A percentile compares a stretch with the other conserved stretches of the same genome.
These are phyloP conservation scores for Tolypocladium sp. DNA, from an alignment of 2,329 filamentous ascomycete genomes.

Conservation along the genomic window DNA sequence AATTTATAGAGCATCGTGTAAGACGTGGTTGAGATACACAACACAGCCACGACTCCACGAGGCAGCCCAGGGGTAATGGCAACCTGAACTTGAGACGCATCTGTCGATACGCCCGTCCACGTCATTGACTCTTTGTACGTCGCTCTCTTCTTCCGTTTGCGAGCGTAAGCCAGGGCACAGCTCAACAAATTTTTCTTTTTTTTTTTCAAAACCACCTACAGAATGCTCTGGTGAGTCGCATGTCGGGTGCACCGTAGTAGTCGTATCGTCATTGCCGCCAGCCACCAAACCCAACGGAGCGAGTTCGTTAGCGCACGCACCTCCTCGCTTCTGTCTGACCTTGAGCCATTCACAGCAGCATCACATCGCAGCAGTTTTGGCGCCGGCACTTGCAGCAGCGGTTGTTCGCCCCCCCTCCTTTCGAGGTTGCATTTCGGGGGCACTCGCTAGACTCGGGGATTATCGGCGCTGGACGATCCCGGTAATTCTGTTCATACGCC, in stretches of 20 bases:
- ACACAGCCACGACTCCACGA: neutral
- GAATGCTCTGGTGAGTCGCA: neutral
- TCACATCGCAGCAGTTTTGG: neutral
- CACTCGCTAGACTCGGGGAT: neutral
- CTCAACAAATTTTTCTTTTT: neutral
- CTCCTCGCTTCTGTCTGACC: neutral
- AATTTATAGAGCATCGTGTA: too few species aligned
- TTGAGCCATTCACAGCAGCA: neutral
- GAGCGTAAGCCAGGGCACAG: neutral
- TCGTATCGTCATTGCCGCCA: neutral
- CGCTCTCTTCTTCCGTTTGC: neutral
- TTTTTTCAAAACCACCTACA: neutral
- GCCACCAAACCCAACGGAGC: constrained; percentile 1
- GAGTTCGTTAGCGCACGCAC: neutral
- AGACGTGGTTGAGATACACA: neutral
- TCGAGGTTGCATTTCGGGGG: neutral
- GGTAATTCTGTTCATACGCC: too few species aligned
- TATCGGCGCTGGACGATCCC: neutral
- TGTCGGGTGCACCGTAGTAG: neutral
- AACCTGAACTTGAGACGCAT: neutral
- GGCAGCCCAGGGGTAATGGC: neutral
- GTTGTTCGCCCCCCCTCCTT: neutral
- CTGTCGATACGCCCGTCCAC: neutral
- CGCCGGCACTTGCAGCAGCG: neutral
- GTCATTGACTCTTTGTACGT: neutral